These are phyloP conservation scores for Boehmeria nivea DNA, from an alignment of 306 rosid genomes.

Conservation along the genomic window DNA sequence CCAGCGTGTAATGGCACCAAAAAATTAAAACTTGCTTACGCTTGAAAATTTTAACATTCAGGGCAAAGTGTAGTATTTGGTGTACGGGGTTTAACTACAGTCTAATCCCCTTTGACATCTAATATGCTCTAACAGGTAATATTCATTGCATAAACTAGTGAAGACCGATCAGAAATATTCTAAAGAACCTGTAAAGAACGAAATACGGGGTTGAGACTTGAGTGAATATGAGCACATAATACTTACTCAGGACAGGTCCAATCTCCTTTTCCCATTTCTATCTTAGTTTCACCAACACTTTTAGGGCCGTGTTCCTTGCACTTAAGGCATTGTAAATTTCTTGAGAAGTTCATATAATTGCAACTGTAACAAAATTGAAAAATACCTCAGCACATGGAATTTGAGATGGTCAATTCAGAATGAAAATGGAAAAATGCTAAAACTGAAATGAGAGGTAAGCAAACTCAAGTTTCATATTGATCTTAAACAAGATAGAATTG, in stretches of 20 bases:
- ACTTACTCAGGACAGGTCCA: conserved; percentile 82
- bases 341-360: conserved; percentile 62
- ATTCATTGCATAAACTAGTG: no score
- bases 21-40: no score
- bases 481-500: neutral
- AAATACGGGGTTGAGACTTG: neutral
- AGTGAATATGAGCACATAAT: conserved; percentile 4
- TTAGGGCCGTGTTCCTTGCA: conserved; percentile 64
- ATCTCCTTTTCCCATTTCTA: conserved; percentile 71
- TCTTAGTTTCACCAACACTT: conserved; percentile 17
- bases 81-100: no score
- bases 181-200: no score
- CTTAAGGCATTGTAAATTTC: conserved; percentile 50
- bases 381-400: conserved; percentile 4
- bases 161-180: no score
- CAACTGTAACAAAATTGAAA: conserved; percentile 2
- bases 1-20: no score
- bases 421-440: conserved; percentile 15
- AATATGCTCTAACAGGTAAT: no score
- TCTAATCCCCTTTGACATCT: no score
- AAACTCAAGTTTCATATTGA: neutral
- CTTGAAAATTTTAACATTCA: no score
- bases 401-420: neutral
- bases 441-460: neutral
- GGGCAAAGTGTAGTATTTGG: no score